Evolutionary conservation across 2,329 filamentous ascomycete species (phyloP), one percentile per base, ranked within the genome.

Genomic region (Arthroderma sp.): DNA sequence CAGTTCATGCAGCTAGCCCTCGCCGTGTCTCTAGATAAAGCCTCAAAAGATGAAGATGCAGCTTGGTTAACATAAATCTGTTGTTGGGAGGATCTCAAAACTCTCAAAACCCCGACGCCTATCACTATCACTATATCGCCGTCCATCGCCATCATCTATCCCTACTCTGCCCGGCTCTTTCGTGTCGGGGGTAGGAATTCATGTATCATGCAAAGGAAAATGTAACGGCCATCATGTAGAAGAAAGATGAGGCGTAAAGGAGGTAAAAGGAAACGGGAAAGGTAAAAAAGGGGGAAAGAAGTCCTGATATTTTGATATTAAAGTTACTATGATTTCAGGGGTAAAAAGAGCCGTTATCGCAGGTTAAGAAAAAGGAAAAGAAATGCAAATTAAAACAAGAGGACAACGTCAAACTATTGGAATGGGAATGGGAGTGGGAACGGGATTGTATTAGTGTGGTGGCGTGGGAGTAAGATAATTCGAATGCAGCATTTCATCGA

Each of bases 221-320:
- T 19, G 47, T 33, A 51, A 51, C 47, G 47, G 13, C 13, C 6
- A 31, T 17, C 13, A 19, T 33, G 15, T 11, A 38, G 15, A 19
- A 33, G 23, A 19, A 7, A 51, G 25, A 35, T 38, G 19, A 41
- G 35, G 6, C 4, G n/a, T 38, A 54, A 17, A 21, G 28, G 51
- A 28, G 33, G 17, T n/a, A 60, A 56, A 57, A 61, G 49, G 56
- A 56, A 57, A 61, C 47, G 56, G 61, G 56, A 59, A 58, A 63
- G 60, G 56, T 56, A 43, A 54, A 53, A 44, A 60, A n/a, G 43
- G 39, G 23, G 53, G 49, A 52, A 54, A 49, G 25, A 59, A 56
- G 55, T 52, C 43, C 41, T 56, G 59, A 56, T 55, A 53, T 53
- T 54, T 54, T 41, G 21, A 38, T 53, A 54, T 54, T 54, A 54